Conservation (phyloP, 2,329 filamentous ascomycete genomes). For the Acephala macrosclerotiorum region DNA sequence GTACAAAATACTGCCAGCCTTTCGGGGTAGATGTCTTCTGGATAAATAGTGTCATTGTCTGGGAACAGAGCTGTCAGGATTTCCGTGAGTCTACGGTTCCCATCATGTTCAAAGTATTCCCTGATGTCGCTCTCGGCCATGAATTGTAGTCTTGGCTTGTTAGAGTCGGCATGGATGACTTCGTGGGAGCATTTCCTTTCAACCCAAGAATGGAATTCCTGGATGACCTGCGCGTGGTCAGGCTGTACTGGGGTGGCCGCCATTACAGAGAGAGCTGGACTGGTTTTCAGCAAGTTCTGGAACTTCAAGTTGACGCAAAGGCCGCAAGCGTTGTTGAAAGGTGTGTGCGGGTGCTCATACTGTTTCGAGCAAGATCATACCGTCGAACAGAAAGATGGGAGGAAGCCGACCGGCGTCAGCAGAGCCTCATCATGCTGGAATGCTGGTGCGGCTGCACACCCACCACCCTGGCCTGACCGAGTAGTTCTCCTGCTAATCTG, state of each 20-base stretch:
- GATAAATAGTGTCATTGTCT: neutral
- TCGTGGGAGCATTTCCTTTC: neutral
- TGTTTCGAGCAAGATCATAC: neutral
- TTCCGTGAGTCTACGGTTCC: neutral
- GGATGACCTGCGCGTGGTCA: neutral
- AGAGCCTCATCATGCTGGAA: neutral
- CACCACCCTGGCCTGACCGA: neutral
- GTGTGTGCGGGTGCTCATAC: neutral
- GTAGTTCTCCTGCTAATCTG: too few species aligned
- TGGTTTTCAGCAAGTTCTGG: neutral
- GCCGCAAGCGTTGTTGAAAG: neutral
- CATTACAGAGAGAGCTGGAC: neutral
- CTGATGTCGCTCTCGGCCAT: neutral
- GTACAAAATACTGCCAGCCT: neutral
- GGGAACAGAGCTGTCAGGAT: neutral
- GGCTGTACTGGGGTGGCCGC: neutral
- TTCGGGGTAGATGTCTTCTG: neutral
- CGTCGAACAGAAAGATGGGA: neutral
- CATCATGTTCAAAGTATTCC: neutral
- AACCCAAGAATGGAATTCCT: neutral
- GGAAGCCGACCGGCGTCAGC: neutral
- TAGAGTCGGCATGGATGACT: neutral
- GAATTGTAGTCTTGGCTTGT: neutral
- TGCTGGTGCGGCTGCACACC: too few species aligned
- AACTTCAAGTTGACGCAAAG: neutral